These are phyloP conservation scores for Cyberlindnera maclurae DNA, from an alignment of 805 yeast species.

Conservation along the genomic window DNA sequence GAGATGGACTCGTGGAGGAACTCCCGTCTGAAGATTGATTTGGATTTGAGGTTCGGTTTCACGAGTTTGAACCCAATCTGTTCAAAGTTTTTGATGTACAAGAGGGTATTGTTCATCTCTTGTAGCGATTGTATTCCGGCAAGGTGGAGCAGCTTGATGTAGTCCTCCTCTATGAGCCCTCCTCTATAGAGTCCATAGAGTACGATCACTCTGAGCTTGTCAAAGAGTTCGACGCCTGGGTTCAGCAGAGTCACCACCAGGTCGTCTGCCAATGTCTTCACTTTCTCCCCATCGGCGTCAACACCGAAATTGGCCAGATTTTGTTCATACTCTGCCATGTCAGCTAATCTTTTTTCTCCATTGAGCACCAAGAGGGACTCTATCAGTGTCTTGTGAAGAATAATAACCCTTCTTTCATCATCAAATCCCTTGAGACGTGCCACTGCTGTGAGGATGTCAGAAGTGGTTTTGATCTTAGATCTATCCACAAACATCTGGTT, in stretches of 20 bases:
- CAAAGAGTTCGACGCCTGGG: slow-evolving; percentile 45
- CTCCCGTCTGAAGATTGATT: slow-evolving; percentile 37
- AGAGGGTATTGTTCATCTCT: slow-evolving; percentile 38
- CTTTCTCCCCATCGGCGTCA: slow-evolving; percentile 58
- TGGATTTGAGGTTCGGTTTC: slow-evolving; percentile 33
- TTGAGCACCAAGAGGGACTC: slow-evolving; percentile 60
- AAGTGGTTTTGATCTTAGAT: slow-evolving; percentile 52
- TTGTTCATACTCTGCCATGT: slow-evolving; percentile 81
- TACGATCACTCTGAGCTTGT: slow-evolving; percentile 68
- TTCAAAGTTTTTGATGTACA: slow-evolving; percentile 51
- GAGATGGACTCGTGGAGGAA: slow-evolving; percentile 47
- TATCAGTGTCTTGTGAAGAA: slow-evolving; percentile 52
- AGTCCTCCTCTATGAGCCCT: slow-evolving; percentile 71
- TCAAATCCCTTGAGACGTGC: slow-evolving; percentile 64
- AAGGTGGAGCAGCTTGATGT: slow-evolving; percentile 59
- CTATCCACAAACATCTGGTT: slow-evolving; percentile 73
- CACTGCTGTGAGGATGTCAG: slow-evolving; percentile 70
- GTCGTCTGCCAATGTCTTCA: slow-evolving; percentile 52
- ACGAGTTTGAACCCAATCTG: slow-evolving; percentile 51
- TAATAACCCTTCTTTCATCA: slow-evolving; percentile 54
- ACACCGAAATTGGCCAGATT: slow-evolving; percentile 67
- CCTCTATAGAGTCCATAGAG: slow-evolving; percentile 76
- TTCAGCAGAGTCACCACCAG: slow-evolving; percentile 49
- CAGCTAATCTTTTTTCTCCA: slow-evolving; percentile 53
- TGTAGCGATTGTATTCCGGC: slow-evolving; percentile 32